Conservation (phyloP, 2,329 filamentous ascomycete genomes). For the Neophaeococcomyces aloes region DNA sequence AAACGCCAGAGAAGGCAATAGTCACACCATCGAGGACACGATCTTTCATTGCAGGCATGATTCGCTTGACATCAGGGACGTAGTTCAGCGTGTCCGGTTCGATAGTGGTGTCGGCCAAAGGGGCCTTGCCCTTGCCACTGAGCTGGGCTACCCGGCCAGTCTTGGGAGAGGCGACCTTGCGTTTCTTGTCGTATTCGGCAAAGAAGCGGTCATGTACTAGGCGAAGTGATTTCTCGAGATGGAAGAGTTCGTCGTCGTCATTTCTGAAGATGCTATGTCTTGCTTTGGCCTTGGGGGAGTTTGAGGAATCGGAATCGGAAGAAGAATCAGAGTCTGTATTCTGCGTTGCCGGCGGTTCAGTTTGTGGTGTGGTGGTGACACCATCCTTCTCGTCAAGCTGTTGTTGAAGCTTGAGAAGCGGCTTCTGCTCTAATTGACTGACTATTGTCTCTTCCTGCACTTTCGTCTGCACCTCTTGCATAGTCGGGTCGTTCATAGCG, state of each 20-base stretch:
- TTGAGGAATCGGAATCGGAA: slow-evolving; percentile 21
- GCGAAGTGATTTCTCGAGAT: slow-evolving; percentile 65
- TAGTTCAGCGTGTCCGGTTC: slow-evolving; percentile 38
- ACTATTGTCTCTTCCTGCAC: slow-evolving; percentile 81
- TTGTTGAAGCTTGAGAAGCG: slow-evolving; percentile 84
- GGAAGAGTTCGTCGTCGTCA: slow-evolving; percentile 70
- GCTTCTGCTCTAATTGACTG: slow-evolving; percentile 79
- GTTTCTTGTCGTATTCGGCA: slow-evolving; percentile 60
- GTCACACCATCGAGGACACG: slow-evolving; percentile 63
- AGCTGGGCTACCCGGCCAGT: slow-evolving; percentile 33
- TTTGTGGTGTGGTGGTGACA: slow-evolving; percentile 27
- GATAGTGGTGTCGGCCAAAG: slow-evolving; percentile 15
- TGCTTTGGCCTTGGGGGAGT: slow-evolving; percentile 27
- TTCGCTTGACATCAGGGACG: slow-evolving; percentile 73
- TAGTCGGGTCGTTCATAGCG: slow-evolving; percentile 60
- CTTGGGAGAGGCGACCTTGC: slow-evolving; percentile 24
- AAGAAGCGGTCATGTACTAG: slow-evolving; percentile 72
- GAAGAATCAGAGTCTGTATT: slow-evolving; percentile 14
- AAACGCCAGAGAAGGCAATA: slow-evolving; percentile 81
- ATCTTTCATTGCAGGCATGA: slow-evolving; percentile 74
- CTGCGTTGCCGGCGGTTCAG: slow-evolving; percentile 19
- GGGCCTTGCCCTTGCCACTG: slow-evolving; percentile 19
- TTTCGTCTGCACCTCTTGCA: slow-evolving; percentile 64
- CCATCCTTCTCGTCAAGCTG: slow-evolving; percentile 57
- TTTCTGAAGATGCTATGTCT: slow-evolving; percentile 75